Evolutionary conservation across 495 filamentous ascomycete species (phyloP), one percentile per base, ranked within the genome.

Genomic region (Aspergillus funiculosus): DNA sequence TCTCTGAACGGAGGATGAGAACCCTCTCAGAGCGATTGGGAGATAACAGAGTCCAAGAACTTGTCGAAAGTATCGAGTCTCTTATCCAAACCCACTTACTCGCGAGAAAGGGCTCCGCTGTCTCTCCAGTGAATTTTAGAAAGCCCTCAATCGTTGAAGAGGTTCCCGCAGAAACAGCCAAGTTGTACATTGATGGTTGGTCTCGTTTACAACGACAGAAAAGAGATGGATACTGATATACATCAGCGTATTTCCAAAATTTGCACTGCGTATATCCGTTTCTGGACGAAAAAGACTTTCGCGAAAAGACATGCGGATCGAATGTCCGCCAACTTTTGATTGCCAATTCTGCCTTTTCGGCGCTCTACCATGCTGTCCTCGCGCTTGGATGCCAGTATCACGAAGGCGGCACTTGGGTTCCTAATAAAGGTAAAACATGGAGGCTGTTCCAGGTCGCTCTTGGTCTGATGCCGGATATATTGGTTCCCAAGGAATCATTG

Each of bases 31-130:
- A 57, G 11, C 61, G 54, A 17, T 30, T 69, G 5, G 59, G 62
- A 9, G 53, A 65, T 41, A 51, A 46, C 25, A 49, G 48, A 32
- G 54, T 69, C 11, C 50, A 84, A 7, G 56, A 59, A 6, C 34
- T 63, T 6, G 28, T 67, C 6, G 50, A 62, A 9, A 45, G 45
- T 7, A 58, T 66, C 39, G 58, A 51, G 7, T 20, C 39, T 3
- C 10, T 51, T 15, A 60, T 62, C 15, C 47, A n/a, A n/a, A n/a
- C n/a, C n/a, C n/a, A n/a, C n/a, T n/a, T n/a, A n/a, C n/a, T n/a
- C n/a, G n/a, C n/a, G n/a, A n/a, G n/a, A n/a, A n/a, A n/a, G n/a
- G n/a, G n/a, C n/a, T n/a, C n/a, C n/a, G n/a, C n/a, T n/a, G n/a
- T n/a, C n/a, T n/a, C n/a, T n/a, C n/a, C n/a, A n/a, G n/a, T n/a